Conservation (phyloP, 2,329 filamentous ascomycete genomes). For the Aspergillus novoparasiticus region DNA sequence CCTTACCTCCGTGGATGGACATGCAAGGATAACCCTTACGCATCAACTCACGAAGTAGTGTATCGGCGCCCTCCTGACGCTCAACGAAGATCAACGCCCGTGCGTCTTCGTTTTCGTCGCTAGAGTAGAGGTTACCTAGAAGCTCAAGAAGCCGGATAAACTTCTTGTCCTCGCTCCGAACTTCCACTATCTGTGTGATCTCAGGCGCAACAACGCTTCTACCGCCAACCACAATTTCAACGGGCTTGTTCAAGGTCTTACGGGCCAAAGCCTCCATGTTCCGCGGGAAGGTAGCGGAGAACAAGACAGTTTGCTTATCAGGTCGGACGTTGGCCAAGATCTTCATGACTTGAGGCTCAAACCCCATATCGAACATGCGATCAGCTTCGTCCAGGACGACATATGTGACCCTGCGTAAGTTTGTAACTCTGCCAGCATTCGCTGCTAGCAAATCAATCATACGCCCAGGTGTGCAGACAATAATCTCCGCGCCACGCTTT, state of each 20-base stretch:
- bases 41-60: constrained; percentile 74
- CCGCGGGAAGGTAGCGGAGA: constrained; percentile 93
- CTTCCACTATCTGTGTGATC: constrained; percentile 90
- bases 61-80: constrained; percentile 85
- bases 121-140: constrained; percentile 76
- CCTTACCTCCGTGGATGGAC: constrained; percentile 91
- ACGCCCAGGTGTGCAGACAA: constrained; percentile 91
- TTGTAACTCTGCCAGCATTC: constrained; percentile 92
- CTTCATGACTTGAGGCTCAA: constrained; percentile 97
- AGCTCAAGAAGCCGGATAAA: constrained; percentile 83
- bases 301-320: constrained; percentile 89
- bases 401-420: constrained; percentile 85
- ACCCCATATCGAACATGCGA: constrained; percentile 99
- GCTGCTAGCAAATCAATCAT: constrained; percentile 94
- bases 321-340: constrained; percentile 90
- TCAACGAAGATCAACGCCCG: constrained; percentile 90
- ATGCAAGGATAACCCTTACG: constrained; percentile 86
- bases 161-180: constrained; percentile 79
- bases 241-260: constrained; percentile 80
- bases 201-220: constrained; percentile 68
- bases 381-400: constrained; percentile 96
- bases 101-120: constrained; percentile 80
- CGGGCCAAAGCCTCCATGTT: constrained; percentile 90
- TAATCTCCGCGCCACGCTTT: constrained; percentile 91
- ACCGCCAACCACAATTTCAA: constrained; percentile 91